A percentile compares a stretch with the other conserved stretches of the same genome.
Conservation (phyloP, 139 green algal genomes). For the Tetraselmis chui region DNA sequence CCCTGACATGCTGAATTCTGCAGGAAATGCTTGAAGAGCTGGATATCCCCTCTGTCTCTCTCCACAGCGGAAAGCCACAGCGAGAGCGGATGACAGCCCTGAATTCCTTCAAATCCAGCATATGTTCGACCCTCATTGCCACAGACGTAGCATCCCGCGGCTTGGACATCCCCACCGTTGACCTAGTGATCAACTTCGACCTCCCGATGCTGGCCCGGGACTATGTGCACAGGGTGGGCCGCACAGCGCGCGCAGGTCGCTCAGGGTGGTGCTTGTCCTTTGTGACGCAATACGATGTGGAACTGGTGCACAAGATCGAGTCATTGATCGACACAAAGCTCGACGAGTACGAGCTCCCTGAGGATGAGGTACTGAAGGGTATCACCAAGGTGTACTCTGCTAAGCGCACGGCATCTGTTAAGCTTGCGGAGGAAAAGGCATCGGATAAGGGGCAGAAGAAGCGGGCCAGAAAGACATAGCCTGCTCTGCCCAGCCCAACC, state of each 20-base stretch:
- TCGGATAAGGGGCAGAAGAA: constrained; percentile 10
- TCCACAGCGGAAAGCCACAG: constrained; percentile 68
- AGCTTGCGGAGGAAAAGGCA: constrained; percentile 39
- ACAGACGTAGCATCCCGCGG: constrained; percentile 60
- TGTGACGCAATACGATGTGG: constrained; percentile 81
- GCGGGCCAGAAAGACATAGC: not conserved
- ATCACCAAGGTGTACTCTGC: constrained; percentile 69
- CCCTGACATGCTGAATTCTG: too few species aligned
- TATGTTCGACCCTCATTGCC: constrained; percentile 57
- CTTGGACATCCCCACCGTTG: constrained; percentile 91
- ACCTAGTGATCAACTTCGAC: constrained; percentile 94
- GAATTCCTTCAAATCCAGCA: constrained; percentile 57
- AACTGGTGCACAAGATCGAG: constrained; percentile 61
- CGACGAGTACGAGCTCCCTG: constrained; percentile 41
- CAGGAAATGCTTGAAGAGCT: constrained; percentile 66
- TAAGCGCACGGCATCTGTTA: constrained; percentile 45
- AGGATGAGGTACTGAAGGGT: constrained; percentile 70
- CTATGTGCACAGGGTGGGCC: constrained; percentile 79
- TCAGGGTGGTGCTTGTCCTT: constrained; percentile 80
- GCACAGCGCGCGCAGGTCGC: constrained; percentile 75
- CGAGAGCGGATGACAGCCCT: constrained; percentile 66
- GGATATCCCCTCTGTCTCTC: constrained; percentile 42
- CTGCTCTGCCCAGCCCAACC: not conserved
- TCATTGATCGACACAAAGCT: constrained; percentile 53
- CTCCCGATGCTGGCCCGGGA: constrained; percentile 62